Evolutionary conservation across 31 red algal species (phyloP).

Genomic region (Asparagopsis taxiformis): DNA sequence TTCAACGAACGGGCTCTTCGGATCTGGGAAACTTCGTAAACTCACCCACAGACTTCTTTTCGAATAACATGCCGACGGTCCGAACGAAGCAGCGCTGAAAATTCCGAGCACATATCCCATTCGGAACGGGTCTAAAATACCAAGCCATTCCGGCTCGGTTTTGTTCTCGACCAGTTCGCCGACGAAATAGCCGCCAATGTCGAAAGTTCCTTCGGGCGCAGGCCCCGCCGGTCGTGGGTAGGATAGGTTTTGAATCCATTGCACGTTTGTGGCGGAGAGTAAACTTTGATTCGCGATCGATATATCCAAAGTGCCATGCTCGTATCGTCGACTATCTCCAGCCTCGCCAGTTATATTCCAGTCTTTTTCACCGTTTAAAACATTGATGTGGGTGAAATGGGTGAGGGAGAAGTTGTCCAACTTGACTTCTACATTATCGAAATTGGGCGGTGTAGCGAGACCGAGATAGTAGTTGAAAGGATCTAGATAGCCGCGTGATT

Average conservation of each 20-base stretch:
- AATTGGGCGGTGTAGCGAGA: constrained; percentile 10
- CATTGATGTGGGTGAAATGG: constrained; percentile 61
- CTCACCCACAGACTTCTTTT: constrained; percentile 57
- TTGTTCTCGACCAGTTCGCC: constrained; percentile 33
- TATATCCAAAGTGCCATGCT: constrained; percentile 35
- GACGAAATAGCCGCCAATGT: constrained; percentile 57
- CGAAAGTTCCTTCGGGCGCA: constrained; percentile 10
- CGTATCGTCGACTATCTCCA: constrained; percentile 57
- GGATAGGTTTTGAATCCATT: constrained; percentile 77
- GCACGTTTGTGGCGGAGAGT: constrained; percentile 47
- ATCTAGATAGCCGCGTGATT: constrained; percentile 53
- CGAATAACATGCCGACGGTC: constrained; percentile 28
- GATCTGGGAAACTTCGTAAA: constrained; percentile 50
- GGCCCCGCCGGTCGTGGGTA: constrained; percentile 64
- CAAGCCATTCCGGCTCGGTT: constrained; percentile 57
- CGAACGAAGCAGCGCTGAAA: constrained; percentile 47
- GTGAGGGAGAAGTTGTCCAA: constrained; percentile 42
- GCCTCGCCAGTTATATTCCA: constrained; percentile 67
- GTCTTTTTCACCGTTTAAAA: constrained; percentile 6
- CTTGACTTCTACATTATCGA: constrained; percentile 12
- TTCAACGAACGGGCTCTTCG: background rate
- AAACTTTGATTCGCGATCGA: constrained; percentile 20
- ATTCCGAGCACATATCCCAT: constrained; percentile 57
- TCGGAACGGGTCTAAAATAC: constrained; percentile 43
- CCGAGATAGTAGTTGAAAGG: constrained; percentile 45